phyloP scores from a whole-genome alignment of 1,284 basidiomycete genomes.

The Cronartium ribicola region DNA sequence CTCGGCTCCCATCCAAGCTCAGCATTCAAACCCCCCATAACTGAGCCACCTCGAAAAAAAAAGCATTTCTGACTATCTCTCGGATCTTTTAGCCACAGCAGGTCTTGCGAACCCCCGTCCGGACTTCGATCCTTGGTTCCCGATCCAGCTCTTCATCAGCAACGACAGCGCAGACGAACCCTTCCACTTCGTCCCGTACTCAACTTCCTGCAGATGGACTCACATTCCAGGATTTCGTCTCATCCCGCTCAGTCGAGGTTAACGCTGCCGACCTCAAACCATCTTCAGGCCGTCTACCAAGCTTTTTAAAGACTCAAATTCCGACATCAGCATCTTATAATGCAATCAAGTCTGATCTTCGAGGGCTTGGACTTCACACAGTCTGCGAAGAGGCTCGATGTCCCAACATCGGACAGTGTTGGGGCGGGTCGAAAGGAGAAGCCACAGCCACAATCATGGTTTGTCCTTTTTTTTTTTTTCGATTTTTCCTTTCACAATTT shows the following conservation, averaged over 20 bases:
- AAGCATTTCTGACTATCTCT: too few relatives aligned
- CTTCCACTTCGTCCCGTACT: conserved; percentile 9
- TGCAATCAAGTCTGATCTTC: conserved; percentile 89
- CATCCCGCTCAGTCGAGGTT: not conserved
- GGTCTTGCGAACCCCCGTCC: too few relatives aligned
- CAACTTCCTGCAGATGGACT: conserved; percentile 21
- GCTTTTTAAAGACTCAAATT: conserved; percentile 74
- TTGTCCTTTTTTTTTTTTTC: conserved; percentile 45
- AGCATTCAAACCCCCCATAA: too few relatives aligned
- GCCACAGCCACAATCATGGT: conserved; percentile 99
- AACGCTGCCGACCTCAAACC: not conserved
- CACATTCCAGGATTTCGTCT: conserved; percentile 34
- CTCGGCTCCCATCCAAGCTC: too few relatives aligned
- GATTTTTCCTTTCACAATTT: not conserved
- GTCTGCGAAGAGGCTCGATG: conserved; percentile 99
- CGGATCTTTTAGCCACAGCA: too few relatives aligned
- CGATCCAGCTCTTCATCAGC: too few relatives aligned
- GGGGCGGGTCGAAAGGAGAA: conserved; percentile 76
- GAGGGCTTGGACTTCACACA: conserved; percentile 85
- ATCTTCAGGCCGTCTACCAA: conserved; percentile 64
- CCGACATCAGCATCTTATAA: conserved; percentile 83
- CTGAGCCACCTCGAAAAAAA: too few relatives aligned
- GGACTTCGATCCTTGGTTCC: too few relatives aligned
- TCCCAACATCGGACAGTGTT: conserved; percentile 98
- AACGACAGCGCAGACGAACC: too few relatives aligned